A percentile compares a stretch with the other conserved stretches of the same genome.
Conservation (phyloP, 75 land plant genomes). For the Gnetum montanum region DNA sequence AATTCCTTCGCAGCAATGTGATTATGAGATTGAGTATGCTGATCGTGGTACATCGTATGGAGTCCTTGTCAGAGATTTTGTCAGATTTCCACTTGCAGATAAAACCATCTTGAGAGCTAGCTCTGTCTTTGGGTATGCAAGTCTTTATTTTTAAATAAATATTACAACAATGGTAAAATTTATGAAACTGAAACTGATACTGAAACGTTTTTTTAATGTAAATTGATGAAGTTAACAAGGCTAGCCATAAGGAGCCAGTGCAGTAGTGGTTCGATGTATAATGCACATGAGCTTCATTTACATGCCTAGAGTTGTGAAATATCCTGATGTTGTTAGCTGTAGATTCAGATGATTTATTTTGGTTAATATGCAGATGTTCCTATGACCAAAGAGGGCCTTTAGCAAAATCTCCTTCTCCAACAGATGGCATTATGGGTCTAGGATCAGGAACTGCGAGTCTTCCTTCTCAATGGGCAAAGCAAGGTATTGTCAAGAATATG, state of each 20-base stretch:
- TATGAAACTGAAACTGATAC: no score
- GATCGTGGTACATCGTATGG: constrained; percentile 30
- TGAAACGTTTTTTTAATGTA: background rate
- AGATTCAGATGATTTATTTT: no score
- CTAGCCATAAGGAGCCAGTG: background rate
- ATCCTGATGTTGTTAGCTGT: no score
- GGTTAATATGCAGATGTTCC: constrained; percentile 84
- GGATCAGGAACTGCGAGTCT: constrained; percentile 53
- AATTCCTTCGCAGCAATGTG: constrained; percentile 11
- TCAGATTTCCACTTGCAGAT: constrained; percentile 10
- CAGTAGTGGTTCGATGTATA: background rate
- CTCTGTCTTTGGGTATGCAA: constrained; percentile 27
- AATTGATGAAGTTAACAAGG: background rate
- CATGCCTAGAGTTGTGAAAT: no score
- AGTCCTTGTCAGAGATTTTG: constrained; percentile 18
- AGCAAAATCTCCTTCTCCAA: constrained; percentile 17
- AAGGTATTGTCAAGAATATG: constrained; percentile 54
- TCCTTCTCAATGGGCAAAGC: constrained; percentile 48
- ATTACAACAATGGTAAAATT: no score
- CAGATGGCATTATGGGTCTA: constrained; percentile 83
- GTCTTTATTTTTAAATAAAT: no score
- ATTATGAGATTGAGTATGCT: constrained; percentile 29
- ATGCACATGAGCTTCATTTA: background rate
- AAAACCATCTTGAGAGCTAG: constrained; percentile 4
- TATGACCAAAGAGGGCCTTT: constrained; percentile 65